Evolutionary conservation across 768 basidiomycete genomes (phyloP), one percentile per base, ranked within the genome.

Genomic region (Leccinum uliginosum): DNA sequence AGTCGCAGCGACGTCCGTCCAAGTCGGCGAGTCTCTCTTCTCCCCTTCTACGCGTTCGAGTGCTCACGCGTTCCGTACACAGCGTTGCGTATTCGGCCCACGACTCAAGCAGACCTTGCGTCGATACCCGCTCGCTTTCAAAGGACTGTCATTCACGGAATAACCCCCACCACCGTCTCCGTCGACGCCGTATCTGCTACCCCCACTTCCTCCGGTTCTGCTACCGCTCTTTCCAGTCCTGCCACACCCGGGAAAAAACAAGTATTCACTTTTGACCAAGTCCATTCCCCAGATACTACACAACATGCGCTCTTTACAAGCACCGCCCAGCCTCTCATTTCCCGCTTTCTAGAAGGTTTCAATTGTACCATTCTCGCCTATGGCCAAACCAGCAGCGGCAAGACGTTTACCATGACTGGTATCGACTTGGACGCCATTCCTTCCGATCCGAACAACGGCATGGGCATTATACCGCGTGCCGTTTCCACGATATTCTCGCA

Each of bases 381-480:
- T 32, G 70, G 70, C 10, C 70, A 71, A 54, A 71, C 70, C 1
- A 71, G 70, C 47, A 71, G 70, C 34, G 70, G 70, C 59, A 71
- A 71, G 67, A 71, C 70, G 1, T 94, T 93, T 73, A 93, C 96
- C 44, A 98, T 98, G 97, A 95, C 96, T 29, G 96, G 96, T 51
- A 78, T 92, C 52, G 93, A 96, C 75, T 80, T 96, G 43, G 92
- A 95, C 60, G 83, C 85, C 38, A 89, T 93, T 77, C 89, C 87
- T 59, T 80, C 81, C n/a, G 89, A 91, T 70, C 81, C 88, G 54
- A 80, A 80, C 67, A 91, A 89, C 69, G 83, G 83, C 66, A 92
- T 94, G 83, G 97, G 97, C 44, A 93, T 99, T 67, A 93, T 98
- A 62, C 97, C 97, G 49, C 80, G 97, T 62, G 91, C 97, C 6